A percentile compares a stretch with the other conserved stretches of the same genome.
These are phyloP conservation scores for Rhynchospora breviuscula DNA, from an alignment of 176 grass and related monocot genomes.

Conservation along the genomic window DNA sequence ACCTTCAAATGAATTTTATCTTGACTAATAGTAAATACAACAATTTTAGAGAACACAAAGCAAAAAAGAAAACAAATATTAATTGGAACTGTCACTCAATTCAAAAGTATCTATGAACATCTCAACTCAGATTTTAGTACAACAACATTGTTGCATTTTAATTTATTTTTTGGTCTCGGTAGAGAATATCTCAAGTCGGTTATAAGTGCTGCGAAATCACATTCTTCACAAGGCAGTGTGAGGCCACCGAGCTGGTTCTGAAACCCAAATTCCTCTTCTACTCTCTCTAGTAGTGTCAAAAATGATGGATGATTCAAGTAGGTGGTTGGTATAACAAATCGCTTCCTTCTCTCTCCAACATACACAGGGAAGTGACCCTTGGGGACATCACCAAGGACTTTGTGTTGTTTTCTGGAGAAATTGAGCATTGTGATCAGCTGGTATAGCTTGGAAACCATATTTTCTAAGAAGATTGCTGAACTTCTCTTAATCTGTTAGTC, in stretches of 20 bases:
- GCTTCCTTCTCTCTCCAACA: constrained; percentile 32
- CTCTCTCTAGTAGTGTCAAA: constrained; percentile 44
- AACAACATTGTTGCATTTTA: neutral
- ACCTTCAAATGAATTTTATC: neutral
- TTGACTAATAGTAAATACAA: neutral
- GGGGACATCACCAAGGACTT: constrained; percentile 27
- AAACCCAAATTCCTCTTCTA: constrained; percentile 50
- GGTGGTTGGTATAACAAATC: constrained; percentile 44
- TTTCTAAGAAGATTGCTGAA: neutral
- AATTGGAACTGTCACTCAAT: neutral
- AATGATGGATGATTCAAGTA: constrained; percentile 48
- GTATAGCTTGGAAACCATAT: constrained; percentile 37
- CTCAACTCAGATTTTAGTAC: too few species aligned
- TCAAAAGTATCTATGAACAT: neutral
- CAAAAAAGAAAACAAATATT: neutral
- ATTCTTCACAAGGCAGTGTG: constrained; percentile 34
- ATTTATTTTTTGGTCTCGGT: neutral
- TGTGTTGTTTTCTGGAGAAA: neutral
- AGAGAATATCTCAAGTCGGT: neutral
- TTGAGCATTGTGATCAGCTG: constrained; percentile 38
- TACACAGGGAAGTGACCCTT: constrained; percentile 48
- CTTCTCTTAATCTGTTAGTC: neutral
- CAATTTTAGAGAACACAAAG: neutral
- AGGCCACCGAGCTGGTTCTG: constrained; percentile 38
- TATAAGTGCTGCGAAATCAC: constrained; percentile 31